Evolutionary conservation across 352 stramenopile species (phyloP).

Genomic region (Pythium plurisporium): DNA sequence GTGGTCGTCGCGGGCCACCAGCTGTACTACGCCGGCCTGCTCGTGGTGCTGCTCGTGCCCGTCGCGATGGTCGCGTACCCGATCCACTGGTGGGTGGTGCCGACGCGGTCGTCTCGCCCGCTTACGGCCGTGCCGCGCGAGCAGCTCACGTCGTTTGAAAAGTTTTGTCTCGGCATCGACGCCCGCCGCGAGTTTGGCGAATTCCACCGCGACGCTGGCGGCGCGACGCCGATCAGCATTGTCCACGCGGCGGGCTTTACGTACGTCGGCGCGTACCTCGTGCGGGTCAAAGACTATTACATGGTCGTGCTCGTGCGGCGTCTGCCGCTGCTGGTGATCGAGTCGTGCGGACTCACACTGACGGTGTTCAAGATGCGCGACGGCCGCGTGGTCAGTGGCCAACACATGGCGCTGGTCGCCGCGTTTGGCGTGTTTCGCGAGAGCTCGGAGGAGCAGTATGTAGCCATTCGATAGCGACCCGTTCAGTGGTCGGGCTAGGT

Average conservation of each 20-base stretch:
- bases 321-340: slow-evolving; percentile 3
- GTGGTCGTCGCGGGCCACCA: slow-evolving; percentile 4
- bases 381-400: slow-evolving; percentile 10
- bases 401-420: slow-evolving; percentile 16
- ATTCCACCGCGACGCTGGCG: not conserved
- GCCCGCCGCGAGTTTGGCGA: slow-evolving; percentile 13
- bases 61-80: not conserved
- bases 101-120: not conserved
- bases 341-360: slow-evolving; percentile 17
- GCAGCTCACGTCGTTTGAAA: slow-evolving; percentile 19
- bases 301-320: slow-evolving; percentile 13
- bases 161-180: slow-evolving; percentile 17
- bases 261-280: slow-evolving; percentile 16
- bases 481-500: too few species aligned
- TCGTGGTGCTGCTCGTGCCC: slow-evolving; percentile 5
- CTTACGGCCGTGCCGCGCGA: not conserved
- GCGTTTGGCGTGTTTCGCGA: slow-evolving; percentile 13
- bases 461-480: not conserved
- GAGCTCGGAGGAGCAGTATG: slow-evolving; percentile 4
- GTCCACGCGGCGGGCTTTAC: slow-evolving; percentile 20
- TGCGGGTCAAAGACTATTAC: slow-evolving; percentile 22
- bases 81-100: slow-evolving; percentile 3
- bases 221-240: slow-evolving; percentile 19
- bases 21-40: slow-evolving; percentile 11
- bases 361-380: slow-evolving; percentile 16